Percentiles rank a stretch among this genome's conserved stretches.
These are phyloP conservation scores for Chernovozyma sophiae-reginae DNA, from an alignment of 1,139 yeast species.

Conservation along the genomic window DNA sequence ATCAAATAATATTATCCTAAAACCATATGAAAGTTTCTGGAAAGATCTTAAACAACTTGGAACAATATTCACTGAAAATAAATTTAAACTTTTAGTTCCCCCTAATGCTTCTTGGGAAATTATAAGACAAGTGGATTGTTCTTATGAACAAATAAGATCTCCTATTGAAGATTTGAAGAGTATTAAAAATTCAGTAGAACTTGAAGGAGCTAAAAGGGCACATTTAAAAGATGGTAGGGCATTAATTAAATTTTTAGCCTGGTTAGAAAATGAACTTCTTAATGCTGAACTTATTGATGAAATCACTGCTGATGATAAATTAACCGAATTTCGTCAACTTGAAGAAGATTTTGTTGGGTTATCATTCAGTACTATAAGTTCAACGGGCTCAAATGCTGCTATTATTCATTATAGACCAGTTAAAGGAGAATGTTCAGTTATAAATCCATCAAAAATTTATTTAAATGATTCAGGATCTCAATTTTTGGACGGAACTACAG, in stretches of 20 bases:
- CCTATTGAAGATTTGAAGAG: constrained; percentile 74
- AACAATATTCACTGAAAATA: constrained; percentile 34
- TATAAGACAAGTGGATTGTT: constrained; percentile 46
- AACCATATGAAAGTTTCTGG: constrained; percentile 58
- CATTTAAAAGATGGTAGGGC: constrained; percentile 90
- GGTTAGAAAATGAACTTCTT: constrained; percentile 70
- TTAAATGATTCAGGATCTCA: constrained; percentile 94
- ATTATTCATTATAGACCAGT: constrained; percentile 82
- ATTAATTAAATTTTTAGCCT: constrained; percentile 69
- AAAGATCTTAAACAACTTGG: constrained; percentile 42
- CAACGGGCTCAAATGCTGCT: constrained; percentile 92
- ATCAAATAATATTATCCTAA: constrained; percentile 40
- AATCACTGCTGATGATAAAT: constrained; percentile 69
- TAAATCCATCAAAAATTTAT: constrained; percentile 75
- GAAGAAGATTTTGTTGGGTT: constrained; percentile 70
- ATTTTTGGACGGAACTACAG: constrained; percentile 93
- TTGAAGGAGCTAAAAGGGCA: constrained; percentile 70
- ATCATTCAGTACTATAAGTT: constrained; percentile 88
- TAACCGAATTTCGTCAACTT: constrained; percentile 58
- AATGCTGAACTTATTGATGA: constrained; percentile 69
- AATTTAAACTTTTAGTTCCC: constrained; percentile 53
- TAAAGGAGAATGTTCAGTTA: constrained; percentile 53
- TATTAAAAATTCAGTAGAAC: constrained; percentile 68
- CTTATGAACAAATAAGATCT: constrained; percentile 45
- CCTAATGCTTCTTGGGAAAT: constrained; percentile 79